Base-by-base conservation (phyloP, 140 eudicot species). In the Bidens hawaiensis region DNA sequence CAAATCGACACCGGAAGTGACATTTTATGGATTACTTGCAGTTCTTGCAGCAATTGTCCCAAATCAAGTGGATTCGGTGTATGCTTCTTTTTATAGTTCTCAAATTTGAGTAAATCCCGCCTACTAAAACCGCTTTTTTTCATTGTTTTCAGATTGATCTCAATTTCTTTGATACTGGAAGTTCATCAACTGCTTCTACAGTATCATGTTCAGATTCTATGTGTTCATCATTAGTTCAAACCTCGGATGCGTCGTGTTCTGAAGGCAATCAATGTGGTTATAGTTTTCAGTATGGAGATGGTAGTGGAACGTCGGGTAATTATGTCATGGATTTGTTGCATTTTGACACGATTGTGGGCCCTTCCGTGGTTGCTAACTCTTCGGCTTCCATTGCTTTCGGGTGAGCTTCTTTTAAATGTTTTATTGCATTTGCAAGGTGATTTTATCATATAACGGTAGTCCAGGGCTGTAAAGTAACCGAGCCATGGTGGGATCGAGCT, bases 1-100 rank as follows among this genome's bases (percentile, higher is more conserved):
- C 99, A 90, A 60, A 90, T 90, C 34, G 98, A 90, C 76, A 90
- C 98, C 0, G 98, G 98, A 65, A 90, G 98, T 63, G 99, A 91
- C 62, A 60, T 91, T 40, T 78, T 88, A 60, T 91, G 99, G 99
- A 93, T 91, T 42, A 75, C 85, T 34, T 91, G 99, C 75, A 81
- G 64, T 82, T 70, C 95, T 27, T 91, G 99, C 67, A 71, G 62
- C 3, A 82, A 85, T 50, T 91, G 99, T 48, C 99, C 99, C 34
- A 88, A 42, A 28, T 51, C 84, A 31, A 91, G 96, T 76, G 96
- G 91, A 79, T 80, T 93, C 22, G 96, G 94, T 46, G 96, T 88
- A 88, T 10, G 76, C 6, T 25, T 64, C 64, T 48, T 16, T 46
- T 23, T 22, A 56, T 16, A 25, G 64, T 12, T 52, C 12, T 59